Evolutionary conservation across 768 basidiomycete species (phyloP).

Genomic region (Omphalotus guepiniiformis): DNA sequence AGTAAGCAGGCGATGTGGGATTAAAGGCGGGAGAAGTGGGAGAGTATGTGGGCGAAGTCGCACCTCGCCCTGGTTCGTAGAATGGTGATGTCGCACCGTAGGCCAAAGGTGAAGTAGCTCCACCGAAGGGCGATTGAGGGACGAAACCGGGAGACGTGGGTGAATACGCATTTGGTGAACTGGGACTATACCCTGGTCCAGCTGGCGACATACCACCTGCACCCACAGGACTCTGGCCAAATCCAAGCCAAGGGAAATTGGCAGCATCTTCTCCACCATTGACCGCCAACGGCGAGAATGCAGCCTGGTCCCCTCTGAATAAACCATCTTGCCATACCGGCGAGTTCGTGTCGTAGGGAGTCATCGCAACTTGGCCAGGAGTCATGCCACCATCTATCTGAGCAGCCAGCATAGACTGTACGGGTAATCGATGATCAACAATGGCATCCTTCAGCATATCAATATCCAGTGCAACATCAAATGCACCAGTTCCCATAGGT

Average conservation of each 20-base stretch:
- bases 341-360: conserved; percentile 92
- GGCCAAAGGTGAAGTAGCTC: conserved; percentile 80
- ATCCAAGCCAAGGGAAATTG: conserved; percentile 67
- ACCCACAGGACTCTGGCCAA: conserved; percentile 82
- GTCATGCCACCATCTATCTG: conserved; percentile 88
- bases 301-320: conserved; percentile 81
- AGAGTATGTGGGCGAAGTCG: conserved; percentile 82
- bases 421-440: conserved; percentile 90
- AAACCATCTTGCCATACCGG: conserved; percentile 75
- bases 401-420: conserved; percentile 73
- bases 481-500: conserved; percentile 98
- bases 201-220: conserved; percentile 88
- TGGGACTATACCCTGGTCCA: conserved; percentile 84
- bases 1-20: conserved; percentile 79
- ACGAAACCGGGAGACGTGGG: conserved; percentile 86
- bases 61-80: conserved; percentile 59
- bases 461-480: conserved; percentile 94
- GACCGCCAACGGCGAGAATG: conserved; percentile 93
- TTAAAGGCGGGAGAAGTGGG: conserved; percentile 84
- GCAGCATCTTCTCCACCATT: conserved; percentile 81
- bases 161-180: conserved; percentile 85
- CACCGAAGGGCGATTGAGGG: conserved; percentile 77
- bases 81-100: conserved; percentile 85
- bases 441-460: conserved; percentile 99
- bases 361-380: conserved; percentile 89